These are phyloP conservation scores for Amanita muscaria DNA, from an alignment of 768 basidiomycete genomes.

Conservation along the genomic window DNA sequence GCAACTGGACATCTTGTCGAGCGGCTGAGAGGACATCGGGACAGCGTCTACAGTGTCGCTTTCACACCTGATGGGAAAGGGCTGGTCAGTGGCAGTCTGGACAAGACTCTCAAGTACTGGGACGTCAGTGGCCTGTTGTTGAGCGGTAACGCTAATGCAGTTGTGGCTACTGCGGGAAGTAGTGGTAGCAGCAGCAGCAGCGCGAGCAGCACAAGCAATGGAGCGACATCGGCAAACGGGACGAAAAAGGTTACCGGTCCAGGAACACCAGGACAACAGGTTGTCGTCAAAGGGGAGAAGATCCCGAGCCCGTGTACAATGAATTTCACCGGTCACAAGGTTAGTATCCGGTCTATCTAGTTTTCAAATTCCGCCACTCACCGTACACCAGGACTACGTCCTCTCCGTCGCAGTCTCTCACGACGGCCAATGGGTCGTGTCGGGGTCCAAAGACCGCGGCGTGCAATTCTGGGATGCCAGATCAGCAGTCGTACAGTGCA, in stretches of 20 bases:
- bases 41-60: slow-evolving; percentile 82
- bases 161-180: too few relatives aligned
- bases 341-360: slow-evolving; percentile 26
- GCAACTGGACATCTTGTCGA: slow-evolving; percentile 59
- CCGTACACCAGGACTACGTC: slow-evolving; percentile 42
- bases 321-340: slow-evolving; percentile 91
- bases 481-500: slow-evolving; percentile 73
- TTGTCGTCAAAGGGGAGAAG: slow-evolving; percentile 42
- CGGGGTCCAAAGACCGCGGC: slow-evolving; percentile 89
- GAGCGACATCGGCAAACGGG: too few relatives aligned
- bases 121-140: slow-evolving; percentile 66
- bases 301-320: slow-evolving; percentile 50
- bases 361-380: not conserved
- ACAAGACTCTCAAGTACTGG: slow-evolving; percentile 86
- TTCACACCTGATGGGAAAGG: slow-evolving; percentile 91
- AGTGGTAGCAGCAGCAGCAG: too few relatives aligned
- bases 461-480: slow-evolving; percentile 91
- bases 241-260: slow-evolving; percentile 9
- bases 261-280: slow-evolving; percentile 6
- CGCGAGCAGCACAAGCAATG: not conserved
- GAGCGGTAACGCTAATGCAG: too few relatives aligned
- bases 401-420: slow-evolving; percentile 69
- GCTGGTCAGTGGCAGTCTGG: slow-evolving; percentile 86
- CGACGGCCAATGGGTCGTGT: slow-evolving; percentile 91
- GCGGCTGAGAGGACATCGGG: slow-evolving; percentile 66